Evolutionary conservation across 371 early-diverging fungal genomes (phyloP).

Genomic region (Batkoa obscura): DNA sequence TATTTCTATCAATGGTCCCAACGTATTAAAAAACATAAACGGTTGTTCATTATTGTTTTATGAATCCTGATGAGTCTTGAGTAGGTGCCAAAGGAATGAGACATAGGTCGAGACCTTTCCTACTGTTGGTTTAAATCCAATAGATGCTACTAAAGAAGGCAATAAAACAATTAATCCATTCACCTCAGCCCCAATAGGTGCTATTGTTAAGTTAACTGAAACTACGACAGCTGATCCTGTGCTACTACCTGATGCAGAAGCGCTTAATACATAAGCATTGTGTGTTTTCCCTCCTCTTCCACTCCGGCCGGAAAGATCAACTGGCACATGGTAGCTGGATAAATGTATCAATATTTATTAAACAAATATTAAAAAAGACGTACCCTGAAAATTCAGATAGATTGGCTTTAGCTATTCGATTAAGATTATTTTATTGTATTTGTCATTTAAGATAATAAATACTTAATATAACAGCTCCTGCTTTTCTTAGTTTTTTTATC

Average conservation of each 20-base stretch:
- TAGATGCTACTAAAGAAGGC: constrained; percentile 76
- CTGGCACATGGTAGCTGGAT: not conserved
- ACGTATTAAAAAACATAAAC: not conserved
- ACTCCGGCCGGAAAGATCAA: constrained; percentile 5
- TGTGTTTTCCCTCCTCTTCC: constrained; percentile 10
- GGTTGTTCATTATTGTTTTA: not conserved
- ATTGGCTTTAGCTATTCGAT: too few relatives aligned
- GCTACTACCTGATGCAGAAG: constrained; percentile 9
- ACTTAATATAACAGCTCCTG: constrained; percentile 55
- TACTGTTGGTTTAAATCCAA: constrained; percentile 82
- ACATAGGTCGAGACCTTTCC: constrained; percentile 71
- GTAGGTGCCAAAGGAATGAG: constrained; percentile 70
- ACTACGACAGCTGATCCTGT: constrained; percentile 80
- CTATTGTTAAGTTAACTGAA: constrained; percentile 43
- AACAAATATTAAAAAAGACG: too few relatives aligned
- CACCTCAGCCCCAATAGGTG: constrained; percentile 75
- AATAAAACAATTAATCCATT: constrained; percentile 85
- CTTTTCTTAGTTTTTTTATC: constrained; percentile 30
- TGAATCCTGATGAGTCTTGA: constrained; percentile 36
- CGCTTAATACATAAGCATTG: constrained; percentile 6
- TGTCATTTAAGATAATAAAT: too few relatives aligned
- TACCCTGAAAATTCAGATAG: constrained; percentile 79
- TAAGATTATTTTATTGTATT: too few relatives aligned
- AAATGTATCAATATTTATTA: constrained; percentile 7
- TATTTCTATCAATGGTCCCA: not conserved